phyloP scores from a whole-genome alignment of 2,329 filamentous ascomycete genomes.

The Blastomyces parvus region DNA sequence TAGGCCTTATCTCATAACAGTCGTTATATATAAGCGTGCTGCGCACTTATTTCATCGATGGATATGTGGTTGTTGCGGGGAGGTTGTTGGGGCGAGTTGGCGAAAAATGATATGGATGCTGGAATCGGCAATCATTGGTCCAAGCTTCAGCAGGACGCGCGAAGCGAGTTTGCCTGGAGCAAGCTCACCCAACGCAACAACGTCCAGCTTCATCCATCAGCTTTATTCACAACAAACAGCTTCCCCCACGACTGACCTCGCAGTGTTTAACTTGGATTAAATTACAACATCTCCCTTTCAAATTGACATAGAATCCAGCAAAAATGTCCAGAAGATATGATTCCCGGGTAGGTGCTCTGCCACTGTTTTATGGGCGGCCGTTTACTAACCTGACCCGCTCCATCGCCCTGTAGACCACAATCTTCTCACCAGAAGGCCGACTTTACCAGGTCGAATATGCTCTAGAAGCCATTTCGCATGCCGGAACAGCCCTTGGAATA shows the following conservation, averaged over 20 bases:
- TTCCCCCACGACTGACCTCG: neutral
- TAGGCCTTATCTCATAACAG: neutral
- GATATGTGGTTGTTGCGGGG: neutral
- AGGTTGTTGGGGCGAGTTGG: neutral
- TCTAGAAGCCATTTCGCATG: conserved; percentile 95
- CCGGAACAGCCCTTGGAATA: conserved; percentile 92
- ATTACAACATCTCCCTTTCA: neutral
- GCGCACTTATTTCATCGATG: neutral
- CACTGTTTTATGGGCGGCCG: conserved; percentile 16
- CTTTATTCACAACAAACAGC: neutral
- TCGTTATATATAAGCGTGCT: neutral
- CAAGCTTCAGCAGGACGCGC: conserved; percentile 16
- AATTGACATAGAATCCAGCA: conserved; percentile 16
- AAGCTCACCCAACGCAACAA: conserved; percentile 4
- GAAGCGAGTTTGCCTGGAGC: conserved; percentile 18
- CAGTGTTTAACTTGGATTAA: neutral
- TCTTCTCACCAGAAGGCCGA: conserved; percentile 98
- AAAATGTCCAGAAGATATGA: conserved; percentile 95
- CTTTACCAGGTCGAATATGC: conserved; percentile 99
- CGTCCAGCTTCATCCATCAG: conserved; percentile 6
- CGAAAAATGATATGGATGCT: conserved; percentile 3
- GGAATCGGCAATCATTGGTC: conserved; percentile 10
- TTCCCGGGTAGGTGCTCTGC: conserved; percentile 60
- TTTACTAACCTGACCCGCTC: conserved; percentile 16
- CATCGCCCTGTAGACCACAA: conserved; percentile 64